Evolutionary conservation across 2,329 filamentous ascomycete species (phyloP).

Genomic region (Coniochaeta pulveracea): DNA sequence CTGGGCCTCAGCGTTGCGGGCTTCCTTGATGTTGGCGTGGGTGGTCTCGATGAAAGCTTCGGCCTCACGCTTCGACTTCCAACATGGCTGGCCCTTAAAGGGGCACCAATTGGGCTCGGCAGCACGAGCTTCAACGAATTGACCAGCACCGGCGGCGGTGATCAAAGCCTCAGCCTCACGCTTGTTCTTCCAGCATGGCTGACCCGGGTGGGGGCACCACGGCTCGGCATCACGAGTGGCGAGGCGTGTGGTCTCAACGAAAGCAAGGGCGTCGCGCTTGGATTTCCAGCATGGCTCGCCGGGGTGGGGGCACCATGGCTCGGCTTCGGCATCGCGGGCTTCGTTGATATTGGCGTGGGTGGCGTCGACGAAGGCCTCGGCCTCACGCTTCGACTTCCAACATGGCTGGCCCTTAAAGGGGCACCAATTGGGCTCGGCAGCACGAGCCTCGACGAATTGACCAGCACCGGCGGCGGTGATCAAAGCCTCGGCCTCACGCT

Average conservation of each 20-base stretch:
- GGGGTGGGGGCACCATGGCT: constrained; percentile 20
- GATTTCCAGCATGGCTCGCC: constrained; percentile 31
- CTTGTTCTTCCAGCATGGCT: constrained; percentile 30
- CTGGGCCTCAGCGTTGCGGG: constrained; percentile 12
- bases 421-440: constrained; percentile 23
- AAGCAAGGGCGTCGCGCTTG: constrained; percentile 25
- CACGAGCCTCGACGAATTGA: constrained; percentile 30
- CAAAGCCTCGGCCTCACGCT: constrained; percentile 25
- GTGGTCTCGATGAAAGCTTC: constrained; percentile 19
- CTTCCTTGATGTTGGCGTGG: constrained; percentile 12
- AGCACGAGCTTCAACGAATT: constrained; percentile 17
- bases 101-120: constrained; percentile 21
- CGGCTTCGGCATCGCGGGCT: constrained; percentile 10
- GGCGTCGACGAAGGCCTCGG: constrained; percentile 16
- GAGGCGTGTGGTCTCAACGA: constrained; percentile 18
- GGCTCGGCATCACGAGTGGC: constrained; percentile 12
- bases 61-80: constrained; percentile 28
- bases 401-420: constrained; percentile 26
- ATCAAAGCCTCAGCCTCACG: constrained; percentile 23
- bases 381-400: constrained; percentile 29
- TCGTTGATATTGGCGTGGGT: constrained; percentile 6
- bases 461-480: constrained; percentile 18
- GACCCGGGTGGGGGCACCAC: constrained; percentile 24
- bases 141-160: constrained; percentile 14
- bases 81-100: constrained; percentile 27